Base-by-base conservation (phyloP, 306 rosid species). In the Comarum palustre region DNA sequence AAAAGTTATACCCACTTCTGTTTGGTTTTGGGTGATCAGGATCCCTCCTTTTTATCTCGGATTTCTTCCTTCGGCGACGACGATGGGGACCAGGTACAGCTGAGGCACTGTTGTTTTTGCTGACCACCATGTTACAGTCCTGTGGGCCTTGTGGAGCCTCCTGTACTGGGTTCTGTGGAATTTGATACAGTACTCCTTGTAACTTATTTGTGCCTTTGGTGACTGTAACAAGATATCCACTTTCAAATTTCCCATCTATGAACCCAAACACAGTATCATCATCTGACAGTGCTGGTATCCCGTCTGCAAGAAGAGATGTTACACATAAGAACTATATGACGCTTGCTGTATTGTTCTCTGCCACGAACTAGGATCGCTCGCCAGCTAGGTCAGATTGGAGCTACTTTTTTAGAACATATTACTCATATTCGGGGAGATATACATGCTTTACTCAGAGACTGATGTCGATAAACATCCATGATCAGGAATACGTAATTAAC, bases 1-100 rank as follows among this genome's bases (percentile, higher is more conserved):
- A 94, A 86, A 94, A 94, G 69, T 94, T 94, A 75, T 94, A 94
- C 3, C 98, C 97, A 34, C 97, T 94, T 89, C 97, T 81, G 80
- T 89, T 94, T 14, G 96, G 96, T 74, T 94, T 94, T 19, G 98
- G 98, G 75, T 85, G 97, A 77, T 85, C 96, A 2, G 97, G 97
- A 69, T 89, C 98, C 74, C 97, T 85, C 83, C 88, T 80, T 71
- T 82, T 94, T 36, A 87, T 91, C 82, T 89, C 98, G 5, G 86
- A 87, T 67, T 89, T 91, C 91, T 94, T 92, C 75, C 94, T 77
- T 34, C 97, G 87, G n/a, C 90, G 88, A 34, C 90, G 89, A 47
- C 95, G 92, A 19, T 74, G 96, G 31, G 75, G 83, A 34, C 76
- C 89, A 39, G 77, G 51, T 15, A 80, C 27, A 41, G 83, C 77